Evolutionary conservation across 306 rosid species (phyloP).

Genomic region (Hippophae rhamnoides): DNA sequence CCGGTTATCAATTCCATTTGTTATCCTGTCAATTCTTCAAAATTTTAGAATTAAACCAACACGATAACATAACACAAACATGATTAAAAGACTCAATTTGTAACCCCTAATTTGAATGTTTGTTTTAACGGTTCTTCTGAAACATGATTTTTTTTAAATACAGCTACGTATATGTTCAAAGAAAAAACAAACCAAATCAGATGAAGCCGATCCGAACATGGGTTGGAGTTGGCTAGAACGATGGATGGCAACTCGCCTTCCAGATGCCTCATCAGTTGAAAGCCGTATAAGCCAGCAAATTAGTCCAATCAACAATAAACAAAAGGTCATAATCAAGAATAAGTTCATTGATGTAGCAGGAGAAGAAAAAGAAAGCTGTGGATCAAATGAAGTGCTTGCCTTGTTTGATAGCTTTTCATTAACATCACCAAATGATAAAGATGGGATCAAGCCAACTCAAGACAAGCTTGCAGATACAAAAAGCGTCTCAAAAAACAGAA

Average conservation of each 20-base stretch:
- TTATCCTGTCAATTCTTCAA: too few relatives aligned
- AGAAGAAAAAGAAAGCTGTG: conserved; percentile 88
- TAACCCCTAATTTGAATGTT: neutral
- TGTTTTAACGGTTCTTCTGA: neutral
- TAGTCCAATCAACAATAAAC: conserved; percentile 27
- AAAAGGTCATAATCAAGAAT: conserved; percentile 23
- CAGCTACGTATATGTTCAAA: conserved; percentile 76
- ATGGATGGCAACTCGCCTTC: conserved; percentile 93
- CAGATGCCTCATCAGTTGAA: conserved; percentile 49
- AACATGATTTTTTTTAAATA: conserved; percentile 3
- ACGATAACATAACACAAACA: too few relatives aligned
- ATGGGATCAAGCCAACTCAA: conserved; percentile 23
- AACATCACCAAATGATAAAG: conserved; percentile 27
- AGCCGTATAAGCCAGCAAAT: conserved; percentile 34
- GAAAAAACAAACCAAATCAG: conserved; percentile 38
- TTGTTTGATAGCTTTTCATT: conserved; percentile 40
- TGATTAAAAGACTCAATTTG: too few relatives aligned
- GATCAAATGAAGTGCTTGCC: conserved; percentile 72
- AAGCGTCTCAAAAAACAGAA: conserved; percentile 44
- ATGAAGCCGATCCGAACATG: conserved; percentile 48
- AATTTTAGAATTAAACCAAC: too few relatives aligned
- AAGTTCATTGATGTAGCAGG: conserved; percentile 40
- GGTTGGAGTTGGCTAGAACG: conserved; percentile 98
- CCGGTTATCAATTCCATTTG: too few relatives aligned
- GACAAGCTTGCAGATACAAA: conserved; percentile 38